Evolutionary conservation across 1,284 basidiomycete genomes (phyloP), one percentile per base, ranked within the genome.

Genomic region (Trametes hirsuta): DNA sequence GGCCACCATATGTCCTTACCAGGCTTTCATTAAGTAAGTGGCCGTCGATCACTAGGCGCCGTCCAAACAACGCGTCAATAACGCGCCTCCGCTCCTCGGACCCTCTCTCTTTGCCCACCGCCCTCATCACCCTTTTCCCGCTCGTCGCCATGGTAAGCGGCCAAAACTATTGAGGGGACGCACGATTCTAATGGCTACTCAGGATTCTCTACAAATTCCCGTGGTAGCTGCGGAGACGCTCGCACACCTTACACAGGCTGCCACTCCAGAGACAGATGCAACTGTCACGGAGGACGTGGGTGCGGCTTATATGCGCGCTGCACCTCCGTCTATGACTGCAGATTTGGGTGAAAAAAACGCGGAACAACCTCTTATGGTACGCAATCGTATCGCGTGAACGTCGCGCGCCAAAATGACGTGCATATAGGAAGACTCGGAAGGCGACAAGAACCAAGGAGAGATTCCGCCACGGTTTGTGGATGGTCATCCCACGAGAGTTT

Each of bases 61-160:
- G 46, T 18, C 39, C 53, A 58, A 58, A 60, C 59, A 61, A 64
- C 59, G 56, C 53, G 59, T 55, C 45, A 61, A 64, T 56, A 61
- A 60, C 59, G 56, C 59, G 56, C 25, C 41, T 36, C 6, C 2
- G 24, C 40, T 39, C 30, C 25, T 30, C 30, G 30, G 30, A 30
- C 30, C 55, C 45, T 40, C 52, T 24, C 35, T 36, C 8, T 41
- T 47, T 36, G 6, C 18, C 15, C 14, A 42, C 36, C 53, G 14
- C 37, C 11, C 12, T 2, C 21, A 22, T n/a, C 22, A 1, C 12
- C 24, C 6, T 35, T 22, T 45, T 35, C n/a, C 3, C 22, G 18
- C 41, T 30, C 46, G 25, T n/a, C 25, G 11, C n/a, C 15, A 40
- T 40, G 14, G 14, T 40, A 30, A 30, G 30, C 22, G 39, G 46